Evolutionary conservation across 139 green algal species (phyloP), one percentile per base, ranked within the genome.

Genomic region (Coelastrella sp.): DNA sequence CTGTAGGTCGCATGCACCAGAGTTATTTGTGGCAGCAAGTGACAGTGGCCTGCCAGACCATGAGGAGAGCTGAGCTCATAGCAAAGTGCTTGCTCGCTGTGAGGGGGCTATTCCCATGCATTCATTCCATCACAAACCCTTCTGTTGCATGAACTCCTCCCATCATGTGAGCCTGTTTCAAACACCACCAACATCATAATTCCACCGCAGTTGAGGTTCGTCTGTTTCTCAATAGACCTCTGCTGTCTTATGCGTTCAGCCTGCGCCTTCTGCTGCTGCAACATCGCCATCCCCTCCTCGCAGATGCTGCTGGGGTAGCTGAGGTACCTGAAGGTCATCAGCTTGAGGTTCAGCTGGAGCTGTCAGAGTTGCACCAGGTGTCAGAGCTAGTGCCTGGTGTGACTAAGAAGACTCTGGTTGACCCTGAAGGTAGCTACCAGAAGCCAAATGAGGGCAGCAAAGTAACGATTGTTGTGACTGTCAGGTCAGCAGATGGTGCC

Each of bases 351-450:
- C 91, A 97, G 3, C 15, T 99, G n/a, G 90, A 94, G 27, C 93
- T 99, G 22, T 70, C 96, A 27, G 87, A 73, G 11, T 97, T 96
- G 95, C 96, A 98, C 80, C 93, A 94, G 61, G 87, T 91, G 12
- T 27, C n/a, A 59, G 20, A 15, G 22, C 61, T 59, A 25, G 80
- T 59, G 9, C 88, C 88, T 7, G 87, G 78, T 9, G 95, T 99
- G 15, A 98, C 96, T 87, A 99, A 98, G 93, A 94, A 92, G n/a
- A 57, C 66, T 8, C 79, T 99, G 66, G n/a, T 82, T 15, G 92
- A 97, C 22, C 91, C 87, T 24, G 91, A 94, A 10, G 95, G 95
- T 20, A 99, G 95, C 87, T 94, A 97, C n/a, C 92, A 86, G 68
- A 80, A 81, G 20, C 95, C 95, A 73, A 96, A 96, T 85, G 95